Evolutionary conservation across 2,329 filamentous ascomycete species (phyloP).

Genomic region (Aspergillus melleus): DNA sequence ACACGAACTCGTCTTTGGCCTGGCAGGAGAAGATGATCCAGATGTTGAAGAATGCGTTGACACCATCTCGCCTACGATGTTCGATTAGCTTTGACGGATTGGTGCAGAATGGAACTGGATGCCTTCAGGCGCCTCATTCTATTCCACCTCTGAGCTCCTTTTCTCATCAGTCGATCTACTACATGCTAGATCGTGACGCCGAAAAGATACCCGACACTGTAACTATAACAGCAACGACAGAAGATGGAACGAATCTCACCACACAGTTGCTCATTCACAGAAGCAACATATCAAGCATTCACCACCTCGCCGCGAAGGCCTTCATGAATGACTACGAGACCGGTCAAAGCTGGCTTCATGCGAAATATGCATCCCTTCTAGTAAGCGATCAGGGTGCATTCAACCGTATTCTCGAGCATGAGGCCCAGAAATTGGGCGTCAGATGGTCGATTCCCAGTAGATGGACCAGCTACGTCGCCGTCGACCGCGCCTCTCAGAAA

Average conservation of each 20-base stretch:
- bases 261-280: neutral
- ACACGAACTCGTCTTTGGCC: conserved; percentile 52
- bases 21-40: conserved; percentile 64
- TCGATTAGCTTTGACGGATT: neutral
- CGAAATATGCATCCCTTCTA: neutral
- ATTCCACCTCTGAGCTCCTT: neutral
- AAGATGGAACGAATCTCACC: neutral
- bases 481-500: neutral
- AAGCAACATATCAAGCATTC: neutral
- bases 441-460: neutral
- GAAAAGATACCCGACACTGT: neutral
- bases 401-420: neutral
- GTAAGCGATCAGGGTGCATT: neutral
- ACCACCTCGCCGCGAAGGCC: conserved; percentile 1
- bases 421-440: neutral
- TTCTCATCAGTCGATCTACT: neutral
- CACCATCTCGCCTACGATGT: conserved; percentile 31
- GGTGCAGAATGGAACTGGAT: neutral
- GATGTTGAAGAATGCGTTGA: conserved; percentile 67
- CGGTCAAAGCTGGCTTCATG: neutral
- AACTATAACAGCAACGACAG: neutral
- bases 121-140: neutral
- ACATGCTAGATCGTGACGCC: neutral
- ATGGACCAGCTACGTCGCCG: neutral
- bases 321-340: conserved; percentile 3